Percentiles rank a stretch among this genome's conserved stretches.
Conservation (phyloP, 441 rosid species). For the Corymbia calophylla region DNA sequence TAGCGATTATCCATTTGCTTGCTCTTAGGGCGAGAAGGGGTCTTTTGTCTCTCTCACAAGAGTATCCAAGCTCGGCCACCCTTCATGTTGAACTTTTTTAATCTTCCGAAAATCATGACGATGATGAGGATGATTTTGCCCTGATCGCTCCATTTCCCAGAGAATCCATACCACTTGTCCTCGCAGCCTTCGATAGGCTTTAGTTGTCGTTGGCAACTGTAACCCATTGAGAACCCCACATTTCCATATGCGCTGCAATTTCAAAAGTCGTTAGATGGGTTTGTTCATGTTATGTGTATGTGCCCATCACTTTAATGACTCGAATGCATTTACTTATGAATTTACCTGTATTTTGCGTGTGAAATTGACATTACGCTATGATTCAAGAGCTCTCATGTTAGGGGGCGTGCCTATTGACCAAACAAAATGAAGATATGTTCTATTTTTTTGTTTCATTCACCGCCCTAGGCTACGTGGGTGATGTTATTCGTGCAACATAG, state of each 20-base stretch:
- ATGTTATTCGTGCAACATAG: neutral
- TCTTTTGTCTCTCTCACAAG: neutral
- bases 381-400: neutral
- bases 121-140: slow-evolving; percentile 39
- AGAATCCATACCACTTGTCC: slow-evolving; percentile 38
- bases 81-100: slow-evolving; percentile 38
- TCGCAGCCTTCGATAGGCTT: slow-evolving; percentile 9
- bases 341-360: neutral
- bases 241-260: slow-evolving; percentile 54
- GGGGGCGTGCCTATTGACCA: neutral
- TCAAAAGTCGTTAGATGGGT: neutral
- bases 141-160: slow-evolving; percentile 42
- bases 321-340: neutral
- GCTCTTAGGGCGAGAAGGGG: neutral
- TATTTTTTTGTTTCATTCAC: neutral
- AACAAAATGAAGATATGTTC: no score
- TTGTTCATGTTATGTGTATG: no score
- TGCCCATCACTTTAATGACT: neutral
- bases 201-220: slow-evolving; percentile 34
- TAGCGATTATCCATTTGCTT: neutral
- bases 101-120: slow-evolving; percentile 54
- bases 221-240: slow-evolving; percentile 59
- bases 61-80: slow-evolving; percentile 48
- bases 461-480: neutral
- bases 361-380: neutral